Base-by-base conservation (phyloP, 257 asterid species). In the Scutellaria barbata region DNA sequence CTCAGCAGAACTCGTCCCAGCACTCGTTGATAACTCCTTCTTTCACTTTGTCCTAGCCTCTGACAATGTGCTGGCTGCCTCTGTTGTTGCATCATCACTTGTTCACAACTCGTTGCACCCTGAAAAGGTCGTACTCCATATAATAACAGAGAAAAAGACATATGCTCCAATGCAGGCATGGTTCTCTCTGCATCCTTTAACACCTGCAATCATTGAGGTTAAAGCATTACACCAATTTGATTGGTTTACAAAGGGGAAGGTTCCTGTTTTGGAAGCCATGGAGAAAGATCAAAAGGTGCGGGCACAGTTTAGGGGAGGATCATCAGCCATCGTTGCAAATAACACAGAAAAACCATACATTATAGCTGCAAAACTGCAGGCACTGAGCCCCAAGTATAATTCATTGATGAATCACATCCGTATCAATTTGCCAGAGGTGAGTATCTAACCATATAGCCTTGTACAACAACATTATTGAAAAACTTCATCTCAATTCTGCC, bases 231-330 rank as follows among this genome's bases (percentile, higher is more conserved):
- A 88, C 72, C 99, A 95, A 53, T 95, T 95, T 48, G 98, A 95
- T 69, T 95, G 99, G 99, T 86, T 94, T 39, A 69, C 96, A 6
- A 90, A 88, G 87, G 97, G 98, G 67, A 91, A 82, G 68, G 89
- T 94, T 67, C 97, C 98, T 0, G 97, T 94, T 16, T 74, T 94
- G 76, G 98, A 94, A 78, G 98, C 98, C 67, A 94, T 90, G 98
- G 98, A 94, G 81, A 94, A 94, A 73, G 98, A 94, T 69, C 96
- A 91, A 71, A 81, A 82, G 69, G 91, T 90, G 54, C 76, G 97
- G 5, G 82, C 98, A 17, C 87, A 77, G 61, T 94, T 85, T 52
- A 86, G 97, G 73, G 98, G 98, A 51, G 98, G 98, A 6, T 94
- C 98, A 7, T 87, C 96, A 0, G 95, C 96, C 41, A 94, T 94